These are phyloP conservation scores for Fusarium sp. DNA, from an alignment of 2,329 filamentous ascomycete species.

Conservation along the genomic window DNA sequence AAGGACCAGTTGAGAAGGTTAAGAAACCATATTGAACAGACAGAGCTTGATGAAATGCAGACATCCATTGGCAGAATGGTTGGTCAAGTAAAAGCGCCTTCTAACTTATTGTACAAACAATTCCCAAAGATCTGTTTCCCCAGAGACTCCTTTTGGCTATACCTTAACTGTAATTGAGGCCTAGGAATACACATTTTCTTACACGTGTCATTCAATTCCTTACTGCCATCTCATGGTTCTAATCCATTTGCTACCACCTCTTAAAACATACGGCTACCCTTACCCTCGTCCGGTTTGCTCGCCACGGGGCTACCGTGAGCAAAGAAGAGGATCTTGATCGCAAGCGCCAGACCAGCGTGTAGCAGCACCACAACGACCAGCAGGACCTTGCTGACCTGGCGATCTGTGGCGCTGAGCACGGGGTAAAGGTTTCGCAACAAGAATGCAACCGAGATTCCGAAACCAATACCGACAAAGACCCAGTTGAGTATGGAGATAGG, in stretches of 20 bases:
- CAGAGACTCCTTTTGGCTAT: conserved; percentile 27
- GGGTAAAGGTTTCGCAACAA: conserved; percentile 88
- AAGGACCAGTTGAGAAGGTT: conserved; percentile 63
- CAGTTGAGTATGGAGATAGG: conserved; percentile 89
- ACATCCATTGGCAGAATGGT: not conserved
- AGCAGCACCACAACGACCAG: conserved; percentile 84
- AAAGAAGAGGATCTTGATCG: conserved; percentile 98
- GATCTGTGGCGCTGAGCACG: conserved; percentile 90
- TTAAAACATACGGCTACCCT: conserved; percentile 33
- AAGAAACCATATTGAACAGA: not conserved
- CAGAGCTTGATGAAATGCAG: not conserved
- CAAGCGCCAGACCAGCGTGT: conserved; percentile 89
- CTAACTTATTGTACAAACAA: conserved; percentile 39
- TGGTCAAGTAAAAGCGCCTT: conserved; percentile 31
- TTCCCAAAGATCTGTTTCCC: conserved; percentile 12
- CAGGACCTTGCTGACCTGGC: conserved; percentile 88
- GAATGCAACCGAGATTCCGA: conserved; percentile 84
- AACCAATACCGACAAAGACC: conserved; percentile 89
- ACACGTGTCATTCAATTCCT: conserved; percentile 23
- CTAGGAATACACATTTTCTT: conserved; percentile 26
- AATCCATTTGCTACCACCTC: not conserved
- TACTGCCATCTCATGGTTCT: conserved; percentile 7
- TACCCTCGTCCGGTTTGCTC: conserved; percentile 51
- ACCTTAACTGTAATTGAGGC: not conserved
- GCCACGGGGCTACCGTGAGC: conserved; percentile 72